Base-by-base conservation (phyloP, 768 basidiomycete species). In the Baorangia bicolor region DNA sequence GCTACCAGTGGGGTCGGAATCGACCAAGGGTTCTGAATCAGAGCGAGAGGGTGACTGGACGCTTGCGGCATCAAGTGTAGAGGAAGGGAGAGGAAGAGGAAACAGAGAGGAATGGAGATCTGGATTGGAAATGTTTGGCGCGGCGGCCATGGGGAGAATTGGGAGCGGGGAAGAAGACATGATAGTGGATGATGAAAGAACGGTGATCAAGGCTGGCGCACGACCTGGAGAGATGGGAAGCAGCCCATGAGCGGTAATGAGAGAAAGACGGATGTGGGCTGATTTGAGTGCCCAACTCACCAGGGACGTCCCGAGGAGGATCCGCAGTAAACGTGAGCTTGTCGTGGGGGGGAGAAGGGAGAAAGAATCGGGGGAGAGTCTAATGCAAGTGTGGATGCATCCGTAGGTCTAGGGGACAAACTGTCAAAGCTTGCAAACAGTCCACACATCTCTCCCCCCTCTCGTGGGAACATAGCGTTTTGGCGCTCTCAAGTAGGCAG, bases 331-430 rank as follows among this genome's bases (percentile, higher is more conserved):
- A 35, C 43, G 31, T 53, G 51, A 35, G 41, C 25, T 40, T 31
- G 56, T 60, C 51, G 53, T 65, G 45, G 62, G 25, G 25, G 35
- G 28, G 40, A 35, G 34, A 41, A 43, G 45, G 46, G 13, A 51
- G 44, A 5, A 20, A 2, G 25, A 49, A n/a, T n/a, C n/a, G n/a
- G n/a, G n/a, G 11, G 49, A 58, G 46, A 35, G 57, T 55, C 66
- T 69, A 67, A 30, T 55, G 55, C 48, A 39, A 46, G 58, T 43
- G 59, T 63, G 54, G 61, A 67, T 59, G 51, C 69, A 73, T 72
- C 23, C 62, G 61, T 61, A 58, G 68, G 64, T 73, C 69, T 65
- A 71, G 69, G 69, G 70, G 67, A 62, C 53, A 49, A 21, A 61
- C 43, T 35, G 58, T 46, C 49, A 53, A 55, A 41, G 25, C 48